These are phyloP conservation scores for Madurella mycetomatis DNA, from an alignment of 2,329 filamentous ascomycete species.

Conservation along the genomic window DNA sequence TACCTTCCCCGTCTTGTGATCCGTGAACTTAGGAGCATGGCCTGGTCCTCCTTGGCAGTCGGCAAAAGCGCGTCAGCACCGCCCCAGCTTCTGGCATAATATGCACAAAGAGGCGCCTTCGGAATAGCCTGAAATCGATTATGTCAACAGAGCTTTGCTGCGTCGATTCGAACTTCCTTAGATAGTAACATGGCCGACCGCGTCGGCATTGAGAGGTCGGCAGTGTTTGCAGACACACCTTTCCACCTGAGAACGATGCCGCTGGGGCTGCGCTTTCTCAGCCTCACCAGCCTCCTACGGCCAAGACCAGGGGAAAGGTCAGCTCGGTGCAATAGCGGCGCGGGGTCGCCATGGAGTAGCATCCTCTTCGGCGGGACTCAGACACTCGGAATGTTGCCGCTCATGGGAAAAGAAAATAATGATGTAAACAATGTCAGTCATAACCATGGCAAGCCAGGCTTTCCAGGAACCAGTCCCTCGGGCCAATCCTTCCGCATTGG, in stretches of 20 bases:
- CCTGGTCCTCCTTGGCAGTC: not conserved
- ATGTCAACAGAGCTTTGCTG: not conserved
- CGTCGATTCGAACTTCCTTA: not conserved
- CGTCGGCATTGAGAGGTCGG: too few relatives aligned
- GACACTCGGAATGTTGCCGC: not conserved
- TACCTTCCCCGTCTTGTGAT: not conserved
- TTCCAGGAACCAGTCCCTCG: too few relatives aligned
- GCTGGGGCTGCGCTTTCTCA: not conserved
- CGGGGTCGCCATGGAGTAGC: not conserved
- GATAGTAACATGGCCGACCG: too few relatives aligned
- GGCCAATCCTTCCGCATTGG: conserved; percentile 5
- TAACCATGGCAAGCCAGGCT: too few relatives aligned
- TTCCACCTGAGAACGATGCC: not conserved
- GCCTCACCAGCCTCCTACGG: not conserved
- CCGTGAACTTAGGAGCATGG: too few relatives aligned
- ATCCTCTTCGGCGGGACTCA: not conserved
- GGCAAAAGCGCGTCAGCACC: not conserved
- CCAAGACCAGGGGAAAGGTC: not conserved
- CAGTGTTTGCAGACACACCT: too few relatives aligned
- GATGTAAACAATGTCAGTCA: too few relatives aligned
- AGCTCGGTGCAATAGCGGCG: conserved; percentile 3
- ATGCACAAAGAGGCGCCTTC: not conserved
- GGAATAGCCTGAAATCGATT: conserved; percentile 1
- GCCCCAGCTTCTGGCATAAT: not conserved
- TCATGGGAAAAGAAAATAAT: too few relatives aligned